Percentiles rank a stretch among this genome's conserved stretches.
These are phyloP conservation scores for Penicillium mononematosum DNA, from an alignment of 495 filamentous ascomycete species.

Conservation along the genomic window DNA sequence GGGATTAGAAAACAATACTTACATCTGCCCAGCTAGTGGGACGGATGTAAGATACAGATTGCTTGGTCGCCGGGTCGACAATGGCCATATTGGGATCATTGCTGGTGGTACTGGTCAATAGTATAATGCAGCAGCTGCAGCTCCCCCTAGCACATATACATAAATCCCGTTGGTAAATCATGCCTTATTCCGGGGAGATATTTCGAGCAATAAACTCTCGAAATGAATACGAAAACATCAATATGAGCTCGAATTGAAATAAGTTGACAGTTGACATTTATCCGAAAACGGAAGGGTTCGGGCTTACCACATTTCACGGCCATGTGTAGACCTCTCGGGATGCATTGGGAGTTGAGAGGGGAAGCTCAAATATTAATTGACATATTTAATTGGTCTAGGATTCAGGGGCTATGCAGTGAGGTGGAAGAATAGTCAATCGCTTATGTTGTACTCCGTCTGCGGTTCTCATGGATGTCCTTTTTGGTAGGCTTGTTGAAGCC, in stretches of 20 bases:
- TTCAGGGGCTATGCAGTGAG: background rate
- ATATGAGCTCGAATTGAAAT: conserved; percentile 1
- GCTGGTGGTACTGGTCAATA: conserved; percentile 5
- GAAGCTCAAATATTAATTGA: background rate
- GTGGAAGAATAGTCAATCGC: background rate
- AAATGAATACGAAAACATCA: background rate
- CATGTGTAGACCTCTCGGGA: background rate
- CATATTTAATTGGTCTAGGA: background rate
- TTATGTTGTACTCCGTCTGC: no score
- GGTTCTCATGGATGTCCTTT: no score
- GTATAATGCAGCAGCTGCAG: conserved; percentile 14
- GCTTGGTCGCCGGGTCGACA: conserved; percentile 9
- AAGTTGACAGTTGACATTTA: background rate
- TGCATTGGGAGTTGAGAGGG: background rate
- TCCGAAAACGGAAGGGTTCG: conserved; percentile 7
- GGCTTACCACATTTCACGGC: background rate
- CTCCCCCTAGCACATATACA: conserved; percentile 8
- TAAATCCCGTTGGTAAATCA: background rate
- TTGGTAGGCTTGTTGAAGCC: no score
- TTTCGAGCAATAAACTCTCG: background rate
- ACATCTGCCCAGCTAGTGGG: conserved; percentile 17
- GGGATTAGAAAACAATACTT: conserved; percentile 1
- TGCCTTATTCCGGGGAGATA: conserved; percentile 1
- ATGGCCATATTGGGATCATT: conserved; percentile 12
- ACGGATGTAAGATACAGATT: conserved; percentile 2